phyloP scores from a whole-genome alignment of 192 early-diverging fungal genomes.

The Phycomyces blakesleeanus region DNA sequence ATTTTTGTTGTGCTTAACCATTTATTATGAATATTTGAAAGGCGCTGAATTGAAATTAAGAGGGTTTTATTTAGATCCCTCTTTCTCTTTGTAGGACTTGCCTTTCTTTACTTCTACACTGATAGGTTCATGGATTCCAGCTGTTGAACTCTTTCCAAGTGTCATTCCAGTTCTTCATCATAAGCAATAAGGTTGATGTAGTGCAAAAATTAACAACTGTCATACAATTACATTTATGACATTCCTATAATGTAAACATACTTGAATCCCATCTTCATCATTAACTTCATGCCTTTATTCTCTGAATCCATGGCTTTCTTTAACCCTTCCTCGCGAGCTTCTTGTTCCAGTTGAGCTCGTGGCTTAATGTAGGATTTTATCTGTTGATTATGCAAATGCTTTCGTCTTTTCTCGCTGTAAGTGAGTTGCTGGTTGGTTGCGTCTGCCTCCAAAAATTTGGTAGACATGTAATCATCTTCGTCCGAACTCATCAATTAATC shows the following conservation, averaged over 20 bases:
- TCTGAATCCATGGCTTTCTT: conserved; percentile 41
- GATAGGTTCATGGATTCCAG: conserved; percentile 28
- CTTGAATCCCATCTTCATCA: conserved; percentile 60
- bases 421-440: conserved; percentile 22
- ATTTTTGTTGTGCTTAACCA: neutral
- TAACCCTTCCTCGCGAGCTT: conserved; percentile 47
- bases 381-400: conserved; percentile 39
- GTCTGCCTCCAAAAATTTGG: conserved; percentile 36
- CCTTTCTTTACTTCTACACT: conserved; percentile 25
- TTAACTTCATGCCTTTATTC: conserved; percentile 54
- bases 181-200: neutral
- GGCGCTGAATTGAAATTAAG: too few relatives aligned
- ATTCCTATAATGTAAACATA: conserved; percentile 12
- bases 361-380: conserved; percentile 42
- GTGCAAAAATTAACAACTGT: neutral
- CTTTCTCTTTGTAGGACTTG: neutral
- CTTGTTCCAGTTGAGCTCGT: conserved; percentile 37
- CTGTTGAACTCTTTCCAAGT: conserved; percentile 28
- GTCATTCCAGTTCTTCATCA: conserved; percentile 37
- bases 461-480: conserved; percentile 55
- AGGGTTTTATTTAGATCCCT: neutral
- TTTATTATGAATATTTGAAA: neutral
- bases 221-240: too few relatives aligned
- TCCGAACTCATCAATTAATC: conserved; percentile 25
- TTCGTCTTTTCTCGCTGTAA: conserved; percentile 38